Evolutionary conservation across 495 filamentous ascomycete genomes (phyloP), one percentile per base, ranked within the genome.

Genomic region (Podospora didyma): DNA sequence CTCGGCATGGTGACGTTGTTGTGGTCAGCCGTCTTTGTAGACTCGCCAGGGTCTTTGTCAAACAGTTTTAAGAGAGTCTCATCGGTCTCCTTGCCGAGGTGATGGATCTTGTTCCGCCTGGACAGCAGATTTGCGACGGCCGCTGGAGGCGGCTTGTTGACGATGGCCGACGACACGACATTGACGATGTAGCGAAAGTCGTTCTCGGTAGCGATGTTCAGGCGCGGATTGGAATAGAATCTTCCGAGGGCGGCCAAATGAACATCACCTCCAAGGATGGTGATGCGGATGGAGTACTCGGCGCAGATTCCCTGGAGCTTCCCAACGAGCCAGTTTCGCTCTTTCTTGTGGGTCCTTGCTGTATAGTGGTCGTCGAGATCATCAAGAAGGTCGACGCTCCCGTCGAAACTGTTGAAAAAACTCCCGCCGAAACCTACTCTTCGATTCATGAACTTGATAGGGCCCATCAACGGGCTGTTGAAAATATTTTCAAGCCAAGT

Each of bases 341-440:
- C 93, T 42, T 82, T 80, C 69, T 96, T 97, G 78, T 97, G 93
- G 53, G 90, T 90, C 28, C 85, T 83, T 12, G 93, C 91, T 24
- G 90, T 96, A 74, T 96, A 96, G 67, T 97, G 93, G 67, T 96
- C 93, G 66, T 96, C 92, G 17, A 97, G 77, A 63, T 97, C 93
- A 66, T 97, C 93, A 7, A 96, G 76, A 23, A 96, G 78, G 77
- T 97, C 93, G 12, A 95, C 85, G 60, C 84, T 82, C 23, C 93
- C 93, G 69, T 96, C 93, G 55, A 96, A 97, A 49, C 87, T 82
- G 70, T 97, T 96, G 81, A 97, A 96, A 19, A 96, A 75, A 58
- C 83, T 83, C 24, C 89, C 89, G 5, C 87, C 80, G 37, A 95
- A 69, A 49, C 93, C 93, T 62, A 97, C 92, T 49, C 92, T 85